Percentiles rank a stretch among this genome's conserved stretches.
Conservation (phyloP, 192 early-diverging fungal genomes). For the Backusella morwellensis region DNA sequence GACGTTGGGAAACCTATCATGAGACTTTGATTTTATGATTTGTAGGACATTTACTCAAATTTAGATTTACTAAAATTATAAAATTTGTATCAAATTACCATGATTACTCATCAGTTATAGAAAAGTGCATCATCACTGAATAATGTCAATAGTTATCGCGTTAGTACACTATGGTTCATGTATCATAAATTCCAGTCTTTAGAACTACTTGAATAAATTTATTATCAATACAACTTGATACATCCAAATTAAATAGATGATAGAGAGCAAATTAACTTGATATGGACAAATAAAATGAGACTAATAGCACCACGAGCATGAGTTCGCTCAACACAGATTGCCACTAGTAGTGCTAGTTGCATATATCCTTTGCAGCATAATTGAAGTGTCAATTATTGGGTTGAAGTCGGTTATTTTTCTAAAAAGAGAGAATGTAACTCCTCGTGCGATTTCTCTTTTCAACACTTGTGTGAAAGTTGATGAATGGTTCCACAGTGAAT, state of each 20-base stretch:
- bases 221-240: too few species aligned
- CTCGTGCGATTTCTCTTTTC: too few species aligned
- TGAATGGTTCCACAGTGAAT: background rate
- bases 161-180: too few species aligned
- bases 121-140: too few species aligned
- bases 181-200: too few species aligned
- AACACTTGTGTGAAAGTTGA: background rate
- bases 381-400: background rate
- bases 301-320: background rate
- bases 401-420: background rate
- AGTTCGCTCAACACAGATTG: background rate
- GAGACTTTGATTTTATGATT: background rate
- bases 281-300: background rate
- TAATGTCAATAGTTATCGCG: too few species aligned
- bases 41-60: too few species aligned
- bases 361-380: background rate
- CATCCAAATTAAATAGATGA: too few species aligned
- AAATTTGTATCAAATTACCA: too few species aligned
- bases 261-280: background rate
- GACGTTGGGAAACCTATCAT: background rate
- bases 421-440: background rate
- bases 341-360: background rate
- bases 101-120: too few species aligned
- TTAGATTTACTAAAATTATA: too few species aligned
- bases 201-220: too few species aligned